Base-by-base conservation (phyloP, 1,284 basidiomycete genomes). In the Cryptococcus maquisensis region DNA sequence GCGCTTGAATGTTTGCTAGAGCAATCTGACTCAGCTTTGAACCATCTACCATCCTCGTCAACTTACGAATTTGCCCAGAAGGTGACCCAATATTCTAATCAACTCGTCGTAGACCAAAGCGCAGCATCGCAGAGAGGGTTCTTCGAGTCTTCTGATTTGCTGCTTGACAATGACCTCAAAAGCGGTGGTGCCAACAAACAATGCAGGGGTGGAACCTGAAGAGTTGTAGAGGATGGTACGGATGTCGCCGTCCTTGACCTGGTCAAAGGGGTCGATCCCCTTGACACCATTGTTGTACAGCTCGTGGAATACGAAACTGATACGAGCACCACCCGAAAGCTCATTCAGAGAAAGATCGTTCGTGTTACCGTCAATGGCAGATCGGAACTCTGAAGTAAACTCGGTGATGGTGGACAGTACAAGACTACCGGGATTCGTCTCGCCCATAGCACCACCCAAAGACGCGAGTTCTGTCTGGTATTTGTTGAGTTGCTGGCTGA, bases 161-260 rank as follows among this genome's bases (percentile, higher is more conserved):
- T 97, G 91, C 80, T 98, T 98, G 66, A 98, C 91, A 66, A 98
- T 98, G 56, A 94, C 88, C 74, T 98, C 94, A 65, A 98, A 98
- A 1, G 95, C 95, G 56, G 89, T 86, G 0, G 95, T 95, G 20
- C 93, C 92, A 48, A 98, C 94, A 71, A 98, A 98, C 16, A 98
- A 81, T 0, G 94, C 86, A 23, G 95, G 95, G 6, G 93, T 95
- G 4, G 92, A 96, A 72, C 95, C 95, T 24, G 91, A 95, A 57
- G 94, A 96, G 79, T 98, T 98, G 81, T 98, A 98, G 51, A 98
- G 77, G 64, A 96, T 88, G 2, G 86, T 93, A 47, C 95, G 83
- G 72, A 98, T 97, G 77, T 98, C 95, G 26, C 93, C 90, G 72
- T 98, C 95, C 78, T 98, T 97, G 60, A 97, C 90, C 77, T 94